Evolutionary conservation across 257 asterid species (phyloP).

Genomic region (Phtheirospermum japonicum): DNA sequence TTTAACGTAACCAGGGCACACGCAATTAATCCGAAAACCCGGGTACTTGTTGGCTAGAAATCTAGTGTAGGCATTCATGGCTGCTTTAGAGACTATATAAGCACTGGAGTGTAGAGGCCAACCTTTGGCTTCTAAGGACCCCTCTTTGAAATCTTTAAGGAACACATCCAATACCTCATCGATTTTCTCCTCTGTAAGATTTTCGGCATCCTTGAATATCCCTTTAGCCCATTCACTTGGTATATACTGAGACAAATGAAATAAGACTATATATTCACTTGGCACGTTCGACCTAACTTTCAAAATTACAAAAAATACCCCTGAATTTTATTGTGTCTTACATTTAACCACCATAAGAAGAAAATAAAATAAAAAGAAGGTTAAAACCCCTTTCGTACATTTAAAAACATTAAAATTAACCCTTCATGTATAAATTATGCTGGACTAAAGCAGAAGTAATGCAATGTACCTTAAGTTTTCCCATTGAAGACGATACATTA

Average conservation of each 20-base stretch:
- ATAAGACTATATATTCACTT: background rate
- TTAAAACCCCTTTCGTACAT: too few species aligned
- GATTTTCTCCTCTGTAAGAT: slow-evolving; percentile 36
- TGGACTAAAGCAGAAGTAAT: too few species aligned
- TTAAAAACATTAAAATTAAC: too few species aligned
- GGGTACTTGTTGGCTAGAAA: slow-evolving; percentile 41
- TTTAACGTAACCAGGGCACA: slow-evolving; percentile 52
- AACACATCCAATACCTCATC: slow-evolving; percentile 38
- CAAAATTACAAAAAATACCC: too few species aligned
- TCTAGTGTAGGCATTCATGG: slow-evolving; percentile 55
- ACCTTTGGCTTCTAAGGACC: slow-evolving; percentile 30
- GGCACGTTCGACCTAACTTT: too few species aligned
- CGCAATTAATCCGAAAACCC: slow-evolving; percentile 30
- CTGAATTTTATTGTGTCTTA: too few species aligned
- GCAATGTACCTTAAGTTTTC: slow-evolving; percentile 52
- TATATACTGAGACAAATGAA: slow-evolving; percentile 29
- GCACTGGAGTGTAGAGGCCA: slow-evolving; percentile 39
- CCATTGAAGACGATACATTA: slow-evolving; percentile 29
- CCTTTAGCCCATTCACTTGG: slow-evolving; percentile 37
- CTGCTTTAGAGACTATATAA: slow-evolving; percentile 45
- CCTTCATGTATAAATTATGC: too few species aligned
- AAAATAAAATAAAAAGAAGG: too few species aligned
- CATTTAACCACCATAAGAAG: too few species aligned
- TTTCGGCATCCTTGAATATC: slow-evolving; percentile 30
- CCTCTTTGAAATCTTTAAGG: slow-evolving; percentile 38